A percentile compares a stretch with the other conserved stretches of the same genome.
These are phyloP conservation scores for Cinchona pubescens DNA, from an alignment of 257 asterid genomes.

Conservation along the genomic window DNA sequence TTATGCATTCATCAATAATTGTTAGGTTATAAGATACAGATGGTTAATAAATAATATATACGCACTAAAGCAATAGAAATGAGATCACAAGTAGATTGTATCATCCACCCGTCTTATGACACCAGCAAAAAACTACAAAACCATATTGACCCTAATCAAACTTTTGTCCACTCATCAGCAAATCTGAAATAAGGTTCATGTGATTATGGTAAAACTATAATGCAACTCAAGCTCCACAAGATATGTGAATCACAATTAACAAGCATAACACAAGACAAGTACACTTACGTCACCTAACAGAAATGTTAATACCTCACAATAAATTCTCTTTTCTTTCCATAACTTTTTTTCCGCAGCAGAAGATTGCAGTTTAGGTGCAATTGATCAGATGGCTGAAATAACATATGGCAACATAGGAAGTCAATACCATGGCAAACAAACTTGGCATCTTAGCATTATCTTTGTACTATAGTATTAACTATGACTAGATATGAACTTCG, in stretches of 20 bases:
- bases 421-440: neutral
- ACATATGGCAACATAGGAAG: neutral
- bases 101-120: too few species aligned
- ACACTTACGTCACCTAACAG: neutral
- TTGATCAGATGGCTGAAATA: neutral
- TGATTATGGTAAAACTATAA: neutral
- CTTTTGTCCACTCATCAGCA: too few species aligned
- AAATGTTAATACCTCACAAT: neutral
- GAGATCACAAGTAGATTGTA: too few species aligned
- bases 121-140: too few species aligned
- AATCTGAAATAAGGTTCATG: too few species aligned
- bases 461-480: neutral
- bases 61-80: too few species aligned
- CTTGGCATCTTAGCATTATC: neutral
- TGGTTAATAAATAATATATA: too few species aligned
- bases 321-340: too few species aligned
- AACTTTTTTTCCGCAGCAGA: too few species aligned
- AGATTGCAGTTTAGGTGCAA: neutral
- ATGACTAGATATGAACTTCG: constrained; percentile 5
- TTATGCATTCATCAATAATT: too few species aligned
- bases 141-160: too few species aligned
- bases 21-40: too few species aligned
- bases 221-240: neutral
- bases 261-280: neutral
- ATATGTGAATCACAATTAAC: neutral